Base-by-base conservation (phyloP, 768 basidiomycete genomes). In the Dacryopinax primogenitus region DNA sequence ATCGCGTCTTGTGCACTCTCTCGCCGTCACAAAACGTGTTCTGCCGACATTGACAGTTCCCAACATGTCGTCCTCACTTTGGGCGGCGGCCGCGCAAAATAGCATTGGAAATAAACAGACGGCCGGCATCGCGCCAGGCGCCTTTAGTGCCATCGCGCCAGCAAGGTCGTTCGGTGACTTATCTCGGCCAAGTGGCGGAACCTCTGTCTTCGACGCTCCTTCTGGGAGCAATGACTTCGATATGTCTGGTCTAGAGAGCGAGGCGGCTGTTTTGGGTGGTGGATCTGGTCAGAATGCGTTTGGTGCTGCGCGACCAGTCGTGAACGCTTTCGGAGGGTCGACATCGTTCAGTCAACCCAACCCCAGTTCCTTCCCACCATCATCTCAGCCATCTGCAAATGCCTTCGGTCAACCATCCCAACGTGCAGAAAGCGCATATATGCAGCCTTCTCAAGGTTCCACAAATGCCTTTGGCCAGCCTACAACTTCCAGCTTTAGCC, bases 71-170 rank as follows among this genome's bases (percentile, higher is more conserved):
- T 58, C 51, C 26, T 58, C 51, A 30, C 23, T 58, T 9, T 58
- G 51, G 51, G 51, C 51, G 51, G 51, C 51, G 32, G 51, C 51
- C 26, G 51, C 51, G 51, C 51, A 58, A 30, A 58, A 58, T 13
- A 58, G 51, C 18, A 58, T 58, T 4, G 51, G 51, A 11, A 30
- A 13, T 30, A 58, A 18, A 15, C 3, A 30, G 51, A 23, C 51
- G 21, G 30, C 51, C 15, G 51, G 51, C 9, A 3, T 58, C 51
- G 51, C 51, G 11, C 51, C 51, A 6, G 51, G 51, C 51, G 51
- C 51, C 26, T 58, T 58, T 30, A 58, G 51, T 30, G 51, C 51
- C 9, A 58, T 58, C 21, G 51, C 26, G 3, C 51, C 51, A 2
- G 3, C 51, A 21, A 58, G 30, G 51, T 58, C 51, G 23, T 58